phyloP scores from a whole-genome alignment of 2,329 filamentous ascomycete genomes.

The Trichoderma gracile region DNA sequence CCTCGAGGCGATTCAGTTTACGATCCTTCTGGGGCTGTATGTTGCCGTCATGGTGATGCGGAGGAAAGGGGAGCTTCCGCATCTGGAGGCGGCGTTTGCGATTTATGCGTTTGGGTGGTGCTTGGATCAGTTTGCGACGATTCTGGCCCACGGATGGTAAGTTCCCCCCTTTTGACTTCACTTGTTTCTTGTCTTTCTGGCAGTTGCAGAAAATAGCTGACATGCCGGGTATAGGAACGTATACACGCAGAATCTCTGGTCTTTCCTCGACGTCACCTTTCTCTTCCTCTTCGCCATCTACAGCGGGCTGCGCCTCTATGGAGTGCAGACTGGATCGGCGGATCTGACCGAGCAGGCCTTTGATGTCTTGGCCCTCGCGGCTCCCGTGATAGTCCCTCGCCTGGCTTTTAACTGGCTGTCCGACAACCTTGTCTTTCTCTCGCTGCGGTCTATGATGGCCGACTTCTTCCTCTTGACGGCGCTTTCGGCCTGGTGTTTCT shows the following conservation, averaged over 20 bases:
- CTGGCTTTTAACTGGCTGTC: conserved; percentile 81
- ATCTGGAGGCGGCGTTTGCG: conserved; percentile 65
- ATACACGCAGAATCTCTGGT: conserved; percentile 87
- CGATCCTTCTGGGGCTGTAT: conserved; percentile 68
- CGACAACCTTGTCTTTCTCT: conserved; percentile 81
- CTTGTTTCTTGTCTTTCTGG: background rate
- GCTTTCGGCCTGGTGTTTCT: conserved; percentile 79
- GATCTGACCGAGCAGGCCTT: conserved; percentile 65
- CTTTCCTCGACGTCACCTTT: conserved; percentile 80
- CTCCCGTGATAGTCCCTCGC: conserved; percentile 74
- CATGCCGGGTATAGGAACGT: conserved; percentile 58
- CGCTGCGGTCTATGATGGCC: conserved; percentile 79
- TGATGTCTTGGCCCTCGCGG: conserved; percentile 76
- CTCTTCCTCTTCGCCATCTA: conserved; percentile 70
- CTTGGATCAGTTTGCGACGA: conserved; percentile 74
- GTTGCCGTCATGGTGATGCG: conserved; percentile 70
- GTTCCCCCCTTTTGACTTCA: conserved; percentile 27
- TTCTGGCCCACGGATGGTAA: conserved; percentile 70
- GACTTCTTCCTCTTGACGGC: conserved; percentile 78
- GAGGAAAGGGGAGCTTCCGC: conserved; percentile 55
- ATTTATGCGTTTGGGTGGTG: conserved; percentile 78
- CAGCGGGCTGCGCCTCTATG: conserved; percentile 66
- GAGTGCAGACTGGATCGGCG: conserved; percentile 52
- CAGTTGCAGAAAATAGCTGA: background rate
- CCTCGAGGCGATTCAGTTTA: conserved; percentile 73